Conservation (phyloP, 2,329 filamentous ascomycete species). For the Aspergillus melleus region DNA sequence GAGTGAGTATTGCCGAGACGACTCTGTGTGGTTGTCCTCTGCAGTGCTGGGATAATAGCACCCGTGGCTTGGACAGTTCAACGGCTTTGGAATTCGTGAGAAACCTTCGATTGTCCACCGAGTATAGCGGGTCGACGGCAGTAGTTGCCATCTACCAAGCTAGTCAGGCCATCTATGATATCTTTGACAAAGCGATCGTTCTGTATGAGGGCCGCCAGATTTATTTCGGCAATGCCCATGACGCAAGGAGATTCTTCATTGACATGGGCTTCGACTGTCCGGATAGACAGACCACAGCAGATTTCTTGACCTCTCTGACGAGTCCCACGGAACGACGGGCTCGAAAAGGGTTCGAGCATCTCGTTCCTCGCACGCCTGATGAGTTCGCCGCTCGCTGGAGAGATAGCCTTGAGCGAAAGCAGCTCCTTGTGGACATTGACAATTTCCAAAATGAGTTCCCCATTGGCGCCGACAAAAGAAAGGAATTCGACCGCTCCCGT, state of each 20-base stretch:
- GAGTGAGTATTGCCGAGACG: constrained; percentile 59
- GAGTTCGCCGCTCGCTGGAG: constrained; percentile 64
- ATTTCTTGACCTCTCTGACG: constrained; percentile 69
- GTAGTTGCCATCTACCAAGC: constrained; percentile 57
- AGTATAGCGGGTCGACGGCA: constrained; percentile 49
- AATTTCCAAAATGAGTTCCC: constrained; percentile 39
- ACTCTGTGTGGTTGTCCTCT: constrained; percentile 47
- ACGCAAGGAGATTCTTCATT: constrained; percentile 66
- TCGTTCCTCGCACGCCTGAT: constrained; percentile 65
- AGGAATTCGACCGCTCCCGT: constrained; percentile 40
- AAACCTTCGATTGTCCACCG: constrained; percentile 49
- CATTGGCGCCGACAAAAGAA: constrained; percentile 32
- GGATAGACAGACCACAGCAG: constrained; percentile 64
- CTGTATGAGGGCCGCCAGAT: constrained; percentile 74
- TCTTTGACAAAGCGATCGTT: constrained; percentile 70
- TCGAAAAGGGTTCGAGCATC: constrained; percentile 58
- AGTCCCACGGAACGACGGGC: constrained; percentile 60
- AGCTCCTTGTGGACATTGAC: constrained; percentile 42
- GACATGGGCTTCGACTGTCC: constrained; percentile 69
- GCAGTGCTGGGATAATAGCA: constrained; percentile 49
- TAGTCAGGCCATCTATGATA: constrained; percentile 48
- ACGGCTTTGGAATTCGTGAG: constrained; percentile 58
- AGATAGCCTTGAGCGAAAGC: constrained; percentile 48
- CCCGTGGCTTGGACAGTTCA: constrained; percentile 52
- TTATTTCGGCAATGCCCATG: constrained; percentile 64